Base-by-base conservation (phyloP, 2,329 filamentous ascomycete genomes). In the Acephala macrosclerotiorum region DNA sequence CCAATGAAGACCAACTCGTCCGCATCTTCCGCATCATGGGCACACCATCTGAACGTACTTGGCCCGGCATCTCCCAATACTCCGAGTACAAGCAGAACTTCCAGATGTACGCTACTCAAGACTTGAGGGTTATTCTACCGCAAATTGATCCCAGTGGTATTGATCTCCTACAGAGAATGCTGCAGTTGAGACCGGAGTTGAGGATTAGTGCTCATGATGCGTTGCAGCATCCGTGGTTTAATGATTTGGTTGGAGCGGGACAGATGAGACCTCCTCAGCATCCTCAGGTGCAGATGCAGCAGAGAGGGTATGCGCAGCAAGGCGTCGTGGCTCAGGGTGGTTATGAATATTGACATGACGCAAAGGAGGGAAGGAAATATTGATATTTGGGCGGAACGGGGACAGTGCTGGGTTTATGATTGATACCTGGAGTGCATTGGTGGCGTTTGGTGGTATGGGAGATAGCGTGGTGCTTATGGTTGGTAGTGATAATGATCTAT, bases 21-120 rank as follows among this genome's bases (percentile, higher is more conserved):
- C 94, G 96, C 78, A 99, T 99, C 79, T 99, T 99, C 86, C 89
- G 96, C 66, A 90, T 99, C 67, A 99, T 99, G 96, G 96, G 96
- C 68, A 99, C 96, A 0, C 96, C 96, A 0, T 97, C 93, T 0
- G 96, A 99, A 79, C 89, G 94, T 53, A 94, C 92, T 4, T 99
- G 96, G 96, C 95, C 95, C 0, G 94, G 94, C 49, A 97, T 99
- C 76, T 93, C 91, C 22, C 91, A 95, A 75, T 94, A 97, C 74
- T 94, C 95, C n/a, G 96, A 99, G 79, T 99, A 98, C 85, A 97
- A 98, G 84, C 87, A 90, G 57, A 97, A 91, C 67, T 97, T 97
- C 81, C 94, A 96, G 71, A 92, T 97, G 77, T 98, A 96, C 78
- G 92, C 93, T 16, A 97, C 96, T 1, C 94, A 97, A 77, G 94